Base-by-base conservation (phyloP, 139 green algal species). In the Chlamydomonas incerta region DNA sequence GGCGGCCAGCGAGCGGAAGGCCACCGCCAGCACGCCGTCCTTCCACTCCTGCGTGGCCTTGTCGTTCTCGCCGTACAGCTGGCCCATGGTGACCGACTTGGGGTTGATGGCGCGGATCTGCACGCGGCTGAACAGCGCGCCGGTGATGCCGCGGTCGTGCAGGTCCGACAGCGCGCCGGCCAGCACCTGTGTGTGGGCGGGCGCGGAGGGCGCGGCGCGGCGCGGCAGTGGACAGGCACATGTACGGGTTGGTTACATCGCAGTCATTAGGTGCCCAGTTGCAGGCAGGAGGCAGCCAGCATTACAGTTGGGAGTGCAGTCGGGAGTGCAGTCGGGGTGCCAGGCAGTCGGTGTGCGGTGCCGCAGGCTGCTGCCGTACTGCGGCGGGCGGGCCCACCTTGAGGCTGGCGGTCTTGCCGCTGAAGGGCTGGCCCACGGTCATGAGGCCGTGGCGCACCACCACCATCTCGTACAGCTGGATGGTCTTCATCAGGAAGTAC, bases 401-500 rank as follows among this genome's bases (percentile, higher is more conserved):
- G n/a, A 94, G 88, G 24, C 37, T 81, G 47, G 57, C 81, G 26
- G 87, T 92, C 91, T 96, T 96, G 70, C 91, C 94, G 50, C 72
- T 88, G 82, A 95, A 95, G 11, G 95, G 91, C 86, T 92, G 90
- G 2, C 95, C 95, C 50, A 97, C 95, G 2, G 95, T 87, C 95
- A 97, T 97, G 34, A 97, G 89, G 18, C 95, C 95, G 87, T 96
- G 94, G 3, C 95, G 92, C 66, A 97, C 95, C 20, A 95, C 91
- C 41, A 98, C 92, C 95, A 98, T 98, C 89, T 98, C 95, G 87
- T 97, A 98, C 65, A 98, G 92, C 89, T 98, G 93, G 35, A 93
- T 96, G 17, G 87, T 92, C 88, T 96, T 96, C 70, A 92, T 92
- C 50, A 95, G 65, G 86, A 95, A 96, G 90, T 96, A 95, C 35